Conservation (phyloP, 768 basidiomycete species). For the Suillus cothurnatus region DNA sequence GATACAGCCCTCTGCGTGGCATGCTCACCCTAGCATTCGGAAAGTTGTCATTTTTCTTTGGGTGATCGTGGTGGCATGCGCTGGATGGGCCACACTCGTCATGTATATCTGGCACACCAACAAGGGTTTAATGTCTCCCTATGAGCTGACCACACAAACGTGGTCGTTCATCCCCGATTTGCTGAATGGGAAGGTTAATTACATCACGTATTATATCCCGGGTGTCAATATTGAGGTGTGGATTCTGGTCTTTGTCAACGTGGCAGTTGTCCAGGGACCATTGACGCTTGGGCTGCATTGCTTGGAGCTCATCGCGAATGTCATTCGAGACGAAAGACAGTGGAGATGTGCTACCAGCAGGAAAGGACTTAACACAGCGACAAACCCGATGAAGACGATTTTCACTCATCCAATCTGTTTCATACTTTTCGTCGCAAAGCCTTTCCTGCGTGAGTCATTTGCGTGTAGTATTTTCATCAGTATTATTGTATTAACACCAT, state of each 20-base stretch:
- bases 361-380: constrained; percentile 18
- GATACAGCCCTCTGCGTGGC: constrained; percentile 32
- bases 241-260: constrained; percentile 27
- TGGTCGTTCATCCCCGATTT: constrained; percentile 34
- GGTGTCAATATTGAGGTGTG: constrained; percentile 11
- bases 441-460: constrained; percentile 28
- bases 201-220: constrained; percentile 13
- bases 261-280: constrained; percentile 30
- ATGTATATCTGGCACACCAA: background rate
- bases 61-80: constrained; percentile 22
- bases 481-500: background rate
- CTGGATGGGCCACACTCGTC: constrained; percentile 25
- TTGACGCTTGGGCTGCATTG: constrained; percentile 31
- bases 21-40: constrained; percentile 24
- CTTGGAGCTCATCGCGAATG: constrained; percentile 30
- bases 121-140: too few relatives aligned
- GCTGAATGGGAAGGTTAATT: constrained; percentile 8
- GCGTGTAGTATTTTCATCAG: background rate
- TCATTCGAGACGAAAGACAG: constrained; percentile 29
- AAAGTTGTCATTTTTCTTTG: constrained; percentile 27
- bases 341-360: constrained; percentile 28
- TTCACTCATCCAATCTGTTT: constrained; percentile 22
- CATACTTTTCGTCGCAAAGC: constrained; percentile 22
- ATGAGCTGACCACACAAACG: too few relatives aligned
- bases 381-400: constrained; percentile 24